Conservation (phyloP, 2,329 filamentous ascomycete genomes). For the Penicillium sclerotigenum region DNA sequence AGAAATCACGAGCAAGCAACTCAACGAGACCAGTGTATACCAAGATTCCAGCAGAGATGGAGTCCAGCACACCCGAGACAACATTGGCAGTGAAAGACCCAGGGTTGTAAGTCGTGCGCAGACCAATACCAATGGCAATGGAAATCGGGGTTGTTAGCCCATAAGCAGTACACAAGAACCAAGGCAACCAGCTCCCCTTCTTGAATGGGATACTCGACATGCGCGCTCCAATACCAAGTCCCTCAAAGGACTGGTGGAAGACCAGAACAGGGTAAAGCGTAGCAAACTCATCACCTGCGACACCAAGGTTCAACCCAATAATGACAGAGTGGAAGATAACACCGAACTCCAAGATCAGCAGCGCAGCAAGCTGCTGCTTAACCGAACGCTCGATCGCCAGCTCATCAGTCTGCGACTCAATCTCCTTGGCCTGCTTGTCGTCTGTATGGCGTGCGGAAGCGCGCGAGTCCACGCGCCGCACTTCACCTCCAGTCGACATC, state of each 20-base stretch:
- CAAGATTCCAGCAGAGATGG: constrained; percentile 49
- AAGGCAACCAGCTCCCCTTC: constrained; percentile 47
- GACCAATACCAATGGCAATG: constrained; percentile 48
- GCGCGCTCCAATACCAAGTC: constrained; percentile 60
- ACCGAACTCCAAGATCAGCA: constrained; percentile 55
- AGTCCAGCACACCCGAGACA: constrained; percentile 48
- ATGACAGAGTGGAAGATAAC: constrained; percentile 64
- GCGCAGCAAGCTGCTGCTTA: constrained; percentile 40
- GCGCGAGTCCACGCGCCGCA: neutral
- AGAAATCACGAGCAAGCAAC: constrained; percentile 49
- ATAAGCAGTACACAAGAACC: constrained; percentile 49
- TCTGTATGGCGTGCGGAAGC: neutral
- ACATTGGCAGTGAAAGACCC: constrained; percentile 44
- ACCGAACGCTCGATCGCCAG: constrained; percentile 30
- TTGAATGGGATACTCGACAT: constrained; percentile 57
- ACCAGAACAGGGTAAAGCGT: constrained; percentile 59
- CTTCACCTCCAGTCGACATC: constrained; percentile 12
- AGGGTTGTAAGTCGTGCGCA: constrained; percentile 45
- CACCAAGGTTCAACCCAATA: constrained; percentile 61
- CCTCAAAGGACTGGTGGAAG: constrained; percentile 64
- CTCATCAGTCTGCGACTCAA: constrained; percentile 14
- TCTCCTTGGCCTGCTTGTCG: constrained; percentile 15
- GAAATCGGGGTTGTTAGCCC: constrained; percentile 53
- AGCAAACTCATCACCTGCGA: constrained; percentile 56
- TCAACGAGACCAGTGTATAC: constrained; percentile 53